Base-by-base conservation (phyloP, 2,329 filamentous ascomycete species). In the Hysterium pulicare region DNA sequence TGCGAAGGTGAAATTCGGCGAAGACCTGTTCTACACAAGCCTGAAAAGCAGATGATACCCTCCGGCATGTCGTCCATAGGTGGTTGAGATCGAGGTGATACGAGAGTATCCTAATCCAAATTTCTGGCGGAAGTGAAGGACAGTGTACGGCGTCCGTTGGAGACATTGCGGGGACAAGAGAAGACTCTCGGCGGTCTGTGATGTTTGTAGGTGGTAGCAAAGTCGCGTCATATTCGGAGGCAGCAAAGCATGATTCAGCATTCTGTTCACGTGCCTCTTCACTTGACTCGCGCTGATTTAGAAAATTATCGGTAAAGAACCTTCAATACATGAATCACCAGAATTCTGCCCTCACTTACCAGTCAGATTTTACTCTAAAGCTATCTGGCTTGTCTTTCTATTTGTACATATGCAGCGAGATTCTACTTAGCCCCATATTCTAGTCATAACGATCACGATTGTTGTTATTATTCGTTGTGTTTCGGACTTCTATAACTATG, bases 71-170 rank as follows among this genome's bases (percentile, higher is more conserved):
- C 17, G 48, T 51, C 61, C 61, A 65, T 10, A 65, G 58, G 43
- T 65, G 60, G 4, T 51, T 46, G 34, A 58, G 55, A 39, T 61
- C 57, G 45, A 44, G 40, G 47, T 58, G 51, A 50, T 58, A 50
- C 30, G 51, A 42, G 28, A 66, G 53, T 40, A 66, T 56, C 46
- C 58, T 57, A 35, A 62, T 62, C 62, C 61, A 66, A 16, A 65
- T 36, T 40, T 66, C 62, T 5, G 60, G 55, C 1, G 62, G 62
- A 3, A 66, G 50, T 4, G 57, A 52, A 2, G 55, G 49, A 42
- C 57, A 61, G 28, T 28, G 19, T 3, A 8, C 16, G 5, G 13
- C 15, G 19, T 4, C 37, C 30, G 66, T 66, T 3, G 64, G 70
- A n/a, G 50, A 62, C 32, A 55, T 28, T 28, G 24, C 24, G 7